Percentiles rank a stretch among this genome's conserved stretches.
These are phyloP conservation scores for Wickerhamomyces rabaulensis DNA, from an alignment of 805 yeast species.

Conservation along the genomic window DNA sequence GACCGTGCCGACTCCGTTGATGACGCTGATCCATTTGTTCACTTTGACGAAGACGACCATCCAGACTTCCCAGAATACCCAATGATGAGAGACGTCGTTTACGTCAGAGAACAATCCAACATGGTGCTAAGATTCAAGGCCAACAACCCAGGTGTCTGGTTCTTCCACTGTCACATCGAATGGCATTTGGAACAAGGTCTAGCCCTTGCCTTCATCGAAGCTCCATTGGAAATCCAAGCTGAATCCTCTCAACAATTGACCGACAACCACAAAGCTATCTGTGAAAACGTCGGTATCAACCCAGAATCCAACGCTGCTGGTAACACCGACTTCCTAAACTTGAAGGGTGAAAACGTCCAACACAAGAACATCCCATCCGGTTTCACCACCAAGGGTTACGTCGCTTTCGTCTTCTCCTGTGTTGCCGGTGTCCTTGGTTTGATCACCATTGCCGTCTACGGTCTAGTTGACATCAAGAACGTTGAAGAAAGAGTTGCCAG, in stretches of 20 bases:
- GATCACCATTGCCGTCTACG: slow-evolving; percentile 71
- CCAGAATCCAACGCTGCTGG: slow-evolving; percentile 86
- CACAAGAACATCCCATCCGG: slow-evolving; percentile 67
- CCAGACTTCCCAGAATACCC: slow-evolving; percentile 66
- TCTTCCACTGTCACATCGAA: slow-evolving; percentile 97
- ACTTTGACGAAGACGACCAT: slow-evolving; percentile 48
- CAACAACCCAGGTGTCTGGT: slow-evolving; percentile 97
- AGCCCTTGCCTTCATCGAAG: slow-evolving; percentile 76
- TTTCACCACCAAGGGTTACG: slow-evolving; percentile 92
- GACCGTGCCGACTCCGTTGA: slow-evolving; percentile 44
- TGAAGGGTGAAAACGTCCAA: slow-evolving; percentile 74
- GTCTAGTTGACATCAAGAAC: slow-evolving; percentile 74
- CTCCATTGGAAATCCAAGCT: slow-evolving; percentile 63
- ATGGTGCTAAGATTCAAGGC: slow-evolving; percentile 85
- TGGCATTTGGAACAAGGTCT: slow-evolving; percentile 98
- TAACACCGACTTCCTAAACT: slow-evolving; percentile 60
- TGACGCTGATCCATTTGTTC: slow-evolving; percentile 43
- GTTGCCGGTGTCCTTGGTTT: slow-evolving; percentile 82
- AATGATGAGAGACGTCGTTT: slow-evolving; percentile 76
- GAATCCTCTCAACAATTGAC: slow-evolving; percentile 52
- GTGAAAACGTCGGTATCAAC: slow-evolving; percentile 51
- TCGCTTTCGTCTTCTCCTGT: slow-evolving; percentile 88
- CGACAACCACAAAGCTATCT: slow-evolving; percentile 53
- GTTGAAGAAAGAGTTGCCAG: slow-evolving; percentile 53
- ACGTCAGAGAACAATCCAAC: slow-evolving; percentile 79